Conservation (phyloP, 768 basidiomycete species). For the Mycena filopes region DNA sequence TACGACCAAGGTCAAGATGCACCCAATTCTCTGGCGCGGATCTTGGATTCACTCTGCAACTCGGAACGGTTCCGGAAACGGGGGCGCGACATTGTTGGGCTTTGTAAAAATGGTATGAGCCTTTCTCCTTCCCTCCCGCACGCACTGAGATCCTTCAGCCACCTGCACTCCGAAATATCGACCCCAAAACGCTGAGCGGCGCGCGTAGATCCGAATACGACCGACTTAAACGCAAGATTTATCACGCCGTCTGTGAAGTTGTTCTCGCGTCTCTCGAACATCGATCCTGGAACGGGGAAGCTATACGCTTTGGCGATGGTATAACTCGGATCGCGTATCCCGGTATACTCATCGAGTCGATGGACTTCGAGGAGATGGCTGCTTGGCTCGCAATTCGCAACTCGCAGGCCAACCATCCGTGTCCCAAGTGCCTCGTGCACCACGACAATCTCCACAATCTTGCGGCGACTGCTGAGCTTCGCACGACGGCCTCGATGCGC, state of each 20-base stretch:
- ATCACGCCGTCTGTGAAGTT: conserved; percentile 16
- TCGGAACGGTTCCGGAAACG: conserved; percentile 38
- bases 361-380: conserved; percentile 28
- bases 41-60: conserved; percentile 34
- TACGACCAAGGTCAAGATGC: conserved; percentile 32
- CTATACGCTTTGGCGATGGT: conserved; percentile 21
- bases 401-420: conserved; percentile 18
- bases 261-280: conserved; percentile 14
- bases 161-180: conserved; percentile 10
- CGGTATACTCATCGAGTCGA: conserved; percentile 27
- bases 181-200: conserved; percentile 11
- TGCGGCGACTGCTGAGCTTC: background rate
- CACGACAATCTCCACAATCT: conserved; percentile 11
- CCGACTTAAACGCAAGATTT: conserved; percentile 22
- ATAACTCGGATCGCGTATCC: conserved; percentile 22
- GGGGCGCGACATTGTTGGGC: conserved; percentile 30
- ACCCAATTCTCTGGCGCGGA: conserved; percentile 32
- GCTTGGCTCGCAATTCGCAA: conserved; percentile 22
- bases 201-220: conserved; percentile 17
- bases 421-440: conserved; percentile 26
- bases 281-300: conserved; percentile 25
- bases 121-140: background rate
- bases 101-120: conserved; percentile 32
- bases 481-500: conserved; percentile 21
- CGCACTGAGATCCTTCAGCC: conserved; percentile 3